A percentile compares a stretch with the other conserved stretches of the same genome.
phyloP scores from a whole-genome alignment of 1,139 yeast genomes.

The Entelexis paramagnoliae region DNA sequence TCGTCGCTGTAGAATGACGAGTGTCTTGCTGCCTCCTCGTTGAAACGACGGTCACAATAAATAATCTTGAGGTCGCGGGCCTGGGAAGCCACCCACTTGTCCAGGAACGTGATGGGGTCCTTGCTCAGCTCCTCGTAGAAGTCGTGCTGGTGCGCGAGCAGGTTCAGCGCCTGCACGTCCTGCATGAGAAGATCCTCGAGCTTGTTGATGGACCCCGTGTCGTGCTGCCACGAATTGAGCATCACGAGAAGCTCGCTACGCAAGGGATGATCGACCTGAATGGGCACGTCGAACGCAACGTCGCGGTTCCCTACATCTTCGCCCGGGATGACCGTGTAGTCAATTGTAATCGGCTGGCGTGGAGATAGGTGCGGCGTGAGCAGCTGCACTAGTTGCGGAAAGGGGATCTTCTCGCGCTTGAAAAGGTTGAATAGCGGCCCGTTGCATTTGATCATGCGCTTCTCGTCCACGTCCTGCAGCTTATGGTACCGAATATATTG shows the following conservation, averaged over 20 bases:
- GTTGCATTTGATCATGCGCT: constrained; percentile 57
- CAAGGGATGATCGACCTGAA: constrained; percentile 49
- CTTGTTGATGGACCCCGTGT: constrained; percentile 45
- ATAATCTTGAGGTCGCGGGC: constrained; percentile 65
- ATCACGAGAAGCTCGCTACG: constrained; percentile 37
- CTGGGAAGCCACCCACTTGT: constrained; percentile 64
- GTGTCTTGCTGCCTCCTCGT: constrained; percentile 80
- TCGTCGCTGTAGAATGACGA: constrained; percentile 73
- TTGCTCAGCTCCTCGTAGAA: constrained; percentile 66
- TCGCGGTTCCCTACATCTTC: constrained; percentile 76
- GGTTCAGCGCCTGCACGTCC: constrained; percentile 57
- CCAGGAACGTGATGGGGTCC: constrained; percentile 67
- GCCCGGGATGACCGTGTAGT: constrained; percentile 65
- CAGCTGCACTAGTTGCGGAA: constrained; percentile 65
- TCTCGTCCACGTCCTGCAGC: constrained; percentile 48
- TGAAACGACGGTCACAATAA: constrained; percentile 79
- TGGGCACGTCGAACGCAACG: constrained; percentile 60
- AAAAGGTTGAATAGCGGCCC: constrained; percentile 47
- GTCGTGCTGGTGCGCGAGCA: constrained; percentile 51
- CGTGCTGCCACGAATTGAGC: constrained; percentile 38
- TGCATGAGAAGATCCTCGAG: constrained; percentile 52
- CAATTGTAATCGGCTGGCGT: constrained; percentile 64
- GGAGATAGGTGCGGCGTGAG: constrained; percentile 58
- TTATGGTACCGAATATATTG: constrained; percentile 74
- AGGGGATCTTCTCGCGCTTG: constrained; percentile 38